phyloP scores from a whole-genome alignment of 306 rosid species.

The Vicia sativa region DNA sequence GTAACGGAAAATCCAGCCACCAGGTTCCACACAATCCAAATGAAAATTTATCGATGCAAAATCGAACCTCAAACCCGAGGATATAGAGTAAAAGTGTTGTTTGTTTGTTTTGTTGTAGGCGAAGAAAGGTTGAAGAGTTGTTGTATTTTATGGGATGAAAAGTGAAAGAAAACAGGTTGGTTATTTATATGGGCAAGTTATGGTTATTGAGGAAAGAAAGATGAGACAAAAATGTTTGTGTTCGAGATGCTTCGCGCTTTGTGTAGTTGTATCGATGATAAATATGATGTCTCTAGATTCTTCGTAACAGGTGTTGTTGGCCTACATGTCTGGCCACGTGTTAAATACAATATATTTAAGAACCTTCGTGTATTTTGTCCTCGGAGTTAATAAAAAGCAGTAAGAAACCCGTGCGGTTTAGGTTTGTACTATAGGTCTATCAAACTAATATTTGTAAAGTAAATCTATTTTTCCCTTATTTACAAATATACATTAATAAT shows the following conservation, averaged over 20 bases:
- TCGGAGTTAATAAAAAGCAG: too few relatives aligned
- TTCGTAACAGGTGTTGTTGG: neutral
- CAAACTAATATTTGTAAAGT: too few relatives aligned
- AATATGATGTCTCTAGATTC: neutral
- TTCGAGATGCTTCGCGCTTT: conserved; percentile 9
- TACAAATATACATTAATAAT: too few relatives aligned
- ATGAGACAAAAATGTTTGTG: neutral
- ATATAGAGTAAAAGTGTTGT: neutral
- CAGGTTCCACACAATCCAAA: neutral
- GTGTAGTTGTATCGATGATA: neutral
- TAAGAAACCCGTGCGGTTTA: too few relatives aligned
- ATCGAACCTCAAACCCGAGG: neutral
- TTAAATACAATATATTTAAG: neutral
- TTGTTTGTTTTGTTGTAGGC: neutral
- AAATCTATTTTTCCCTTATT: too few relatives aligned
- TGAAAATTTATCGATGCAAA: conserved; percentile 1
- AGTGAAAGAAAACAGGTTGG: neutral
- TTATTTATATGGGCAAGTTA: neutral
- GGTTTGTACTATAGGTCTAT: too few relatives aligned
- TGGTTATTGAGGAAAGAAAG: neutral
- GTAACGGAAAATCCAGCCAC: neutral
- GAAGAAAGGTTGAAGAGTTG: too few relatives aligned
- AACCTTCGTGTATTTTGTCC: neutral
- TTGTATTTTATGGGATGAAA: neutral
- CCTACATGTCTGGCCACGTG: neutral